Conservation (phyloP, 768 basidiomycete genomes). For the Nidularia pulvinata region DNA sequence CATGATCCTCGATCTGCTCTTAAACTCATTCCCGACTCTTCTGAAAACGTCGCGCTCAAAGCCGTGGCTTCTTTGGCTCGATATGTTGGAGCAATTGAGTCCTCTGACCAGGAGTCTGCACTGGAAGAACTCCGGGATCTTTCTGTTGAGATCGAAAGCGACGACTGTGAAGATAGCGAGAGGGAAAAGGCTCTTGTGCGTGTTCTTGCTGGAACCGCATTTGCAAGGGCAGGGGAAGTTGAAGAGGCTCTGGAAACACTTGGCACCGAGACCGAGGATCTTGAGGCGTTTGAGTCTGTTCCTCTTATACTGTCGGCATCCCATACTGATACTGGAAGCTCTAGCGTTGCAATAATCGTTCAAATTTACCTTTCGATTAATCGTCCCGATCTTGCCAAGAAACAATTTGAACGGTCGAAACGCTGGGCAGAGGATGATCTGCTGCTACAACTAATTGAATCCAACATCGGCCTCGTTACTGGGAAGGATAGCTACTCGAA, state of each 20-base stretch:
- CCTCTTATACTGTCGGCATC: neutral
- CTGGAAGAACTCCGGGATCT: slow-evolving; percentile 87
- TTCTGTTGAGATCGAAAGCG: slow-evolving; percentile 83
- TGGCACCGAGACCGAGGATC: slow-evolving; percentile 70
- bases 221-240: slow-evolving; percentile 78
- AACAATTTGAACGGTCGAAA: slow-evolving; percentile 82
- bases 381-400: slow-evolving; percentile 84
- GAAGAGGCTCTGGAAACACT: slow-evolving; percentile 95
- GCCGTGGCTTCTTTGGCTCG: slow-evolving; percentile 76
- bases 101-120: slow-evolving; percentile 48
- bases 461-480: slow-evolving; percentile 73
- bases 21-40: slow-evolving; percentile 51
- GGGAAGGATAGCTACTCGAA: slow-evolving; percentile 69
- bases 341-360: slow-evolving; percentile 77
- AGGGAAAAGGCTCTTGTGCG: slow-evolving; percentile 74
- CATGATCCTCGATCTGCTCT: slow-evolving; percentile 56
- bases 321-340: neutral
- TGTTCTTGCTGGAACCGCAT: slow-evolving; percentile 86
- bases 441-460: slow-evolving; percentile 88
- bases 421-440: slow-evolving; percentile 89
- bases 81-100: slow-evolving; percentile 49
- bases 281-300: slow-evolving; percentile 77
- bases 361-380: slow-evolving; percentile 93
- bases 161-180: slow-evolving; percentile 66
- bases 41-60: slow-evolving; percentile 68